Conservation (phyloP, 331 rosid species). For the Malus hybrid region DNA sequence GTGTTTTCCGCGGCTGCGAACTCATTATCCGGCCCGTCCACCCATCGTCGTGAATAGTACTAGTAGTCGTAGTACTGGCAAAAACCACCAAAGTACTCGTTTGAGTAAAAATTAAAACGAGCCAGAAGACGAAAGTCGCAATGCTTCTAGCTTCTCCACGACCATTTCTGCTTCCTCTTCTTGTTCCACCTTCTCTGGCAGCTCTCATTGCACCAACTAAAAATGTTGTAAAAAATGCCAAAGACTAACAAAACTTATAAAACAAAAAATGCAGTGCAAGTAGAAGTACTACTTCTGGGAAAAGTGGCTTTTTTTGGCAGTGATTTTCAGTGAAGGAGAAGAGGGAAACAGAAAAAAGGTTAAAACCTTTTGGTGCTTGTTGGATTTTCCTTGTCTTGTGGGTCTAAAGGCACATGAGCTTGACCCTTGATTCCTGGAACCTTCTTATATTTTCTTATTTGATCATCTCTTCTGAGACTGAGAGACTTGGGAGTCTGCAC, state of each 20-base stretch:
- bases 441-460: conserved; percentile 61
- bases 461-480: conserved; percentile 9
- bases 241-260: neutral
- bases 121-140: conserved; percentile 47
- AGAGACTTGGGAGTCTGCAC: conserved; percentile 38
- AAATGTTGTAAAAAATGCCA: neutral
- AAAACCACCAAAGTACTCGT: conserved; percentile 20
- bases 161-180: conserved; percentile 10
- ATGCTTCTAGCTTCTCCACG: conserved; percentile 5
- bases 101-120: conserved; percentile 43
- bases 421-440: conserved; percentile 87
- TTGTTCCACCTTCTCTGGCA: conserved; percentile 28
- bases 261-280: neutral
- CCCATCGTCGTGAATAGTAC: neutral
- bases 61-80: neutral
- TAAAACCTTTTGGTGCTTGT: conserved; percentile 12
- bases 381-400: conserved; percentile 53
- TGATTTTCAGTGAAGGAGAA: neutral
- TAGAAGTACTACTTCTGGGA: too few species aligned
- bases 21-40: conserved; percentile 11
- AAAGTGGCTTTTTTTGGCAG: neutral
- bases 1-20: conserved; percentile 20
- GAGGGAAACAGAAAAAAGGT: neutral
- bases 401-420: conserved; percentile 64
- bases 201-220: conserved; percentile 46